Base-by-base conservation (phyloP, 2,329 filamentous ascomycete genomes). In the Biscogniauxia sp. region DNA sequence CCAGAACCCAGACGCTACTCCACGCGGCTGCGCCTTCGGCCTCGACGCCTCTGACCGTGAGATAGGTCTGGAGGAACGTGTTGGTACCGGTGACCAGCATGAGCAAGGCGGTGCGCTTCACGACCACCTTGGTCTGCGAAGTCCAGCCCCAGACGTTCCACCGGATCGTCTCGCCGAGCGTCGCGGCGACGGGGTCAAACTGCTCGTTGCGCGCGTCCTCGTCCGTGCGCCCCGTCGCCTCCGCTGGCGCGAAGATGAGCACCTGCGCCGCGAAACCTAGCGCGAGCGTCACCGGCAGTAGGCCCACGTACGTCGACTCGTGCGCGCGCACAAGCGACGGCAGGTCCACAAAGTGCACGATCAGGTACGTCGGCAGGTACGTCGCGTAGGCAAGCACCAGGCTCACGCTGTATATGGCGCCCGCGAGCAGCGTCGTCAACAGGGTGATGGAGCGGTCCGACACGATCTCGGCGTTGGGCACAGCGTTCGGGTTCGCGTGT, bases 211-310 rank as follows among this genome's bases (percentile, higher is more conserved):
- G 76, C 57, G 80, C 80, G 63, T 87, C 81, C 64, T 79, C 77
- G 51, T 73, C 71, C 17, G 78, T 80, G 25, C 76, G 78, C 25
- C 81, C 82, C 0, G 83, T 81, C 15, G 79, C 82, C 19, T 85
- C 83, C 20, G 86, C 83, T 1, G 89, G 87, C 49, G 86, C 84
- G 74, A 97, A 96, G 66, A 97, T 85, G 73, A 96, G 94, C 53
- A 84, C 83, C 63, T 87, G 87, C 4, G 89, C 87, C 0, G 91
- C 90, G 63, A 86, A 79, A 2, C 93, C 93, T 19, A 91, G 80
- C 2, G 80, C 69, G 3, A 84, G 64, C 6, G 81, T 80, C 51
- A 82, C 82, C 1, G 88, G 87, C 3, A 92, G 75, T 54, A 91
- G 80, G 8, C 83, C 80, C 50, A 83, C 74, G 45, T 86, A 84